Evolutionary conservation across 2,329 filamentous ascomycete genomes (phyloP), one percentile per base, ranked within the genome.

Genomic region (Epicoccum nigrum): DNA sequence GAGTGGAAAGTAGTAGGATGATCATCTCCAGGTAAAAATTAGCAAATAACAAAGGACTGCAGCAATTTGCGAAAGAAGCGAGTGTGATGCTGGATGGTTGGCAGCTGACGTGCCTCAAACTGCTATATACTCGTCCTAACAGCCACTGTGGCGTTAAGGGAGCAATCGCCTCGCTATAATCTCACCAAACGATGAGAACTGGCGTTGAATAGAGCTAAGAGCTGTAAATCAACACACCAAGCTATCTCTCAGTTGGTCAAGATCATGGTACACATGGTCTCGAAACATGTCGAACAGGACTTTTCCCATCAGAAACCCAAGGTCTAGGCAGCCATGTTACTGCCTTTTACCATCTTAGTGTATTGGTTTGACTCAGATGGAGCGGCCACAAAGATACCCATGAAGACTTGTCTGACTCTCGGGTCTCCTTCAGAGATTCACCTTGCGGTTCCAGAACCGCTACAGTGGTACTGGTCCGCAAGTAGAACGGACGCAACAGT

Each of bases 41-140:
- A 20, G 15, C 6, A 42, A 16, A 19, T 37, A 30, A 46, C 49
- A 41, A 58, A 44, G 17, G 46, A 53, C 50, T 52, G 45, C 38
- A 49, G 51, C 49, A 55, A 42, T 32, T 15, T 37, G 42, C 7
- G 32, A 40, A 51, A 51, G 32, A 55, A 63, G 58, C 51, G 56
- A 61, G 40, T 57, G 55, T 56, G 47, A 9, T 63, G 60, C 52
- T 60, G 45, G 60, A 63, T 59, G 43, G 20, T 44, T 28, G 16
- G 30, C 32, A 46, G 15, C 27, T 17, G 16, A 38, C 25, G 19
- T 42, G 5, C 19, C 11, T 16, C 27, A 42, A 31, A 42, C 37
- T 42, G 25, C 27, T 40, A 40, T 43, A 41, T 43, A 43, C 28
- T 46, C 17, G 13, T 42, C 20, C 13, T 21, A 15, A 38, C 46